A percentile compares a stretch with the other conserved stretches of the same genome.
These are phyloP conservation scores for Hymenotorrendiella dingleyae DNA, from an alignment of 2,329 filamentous ascomycete genomes.

Conservation along the genomic window DNA sequence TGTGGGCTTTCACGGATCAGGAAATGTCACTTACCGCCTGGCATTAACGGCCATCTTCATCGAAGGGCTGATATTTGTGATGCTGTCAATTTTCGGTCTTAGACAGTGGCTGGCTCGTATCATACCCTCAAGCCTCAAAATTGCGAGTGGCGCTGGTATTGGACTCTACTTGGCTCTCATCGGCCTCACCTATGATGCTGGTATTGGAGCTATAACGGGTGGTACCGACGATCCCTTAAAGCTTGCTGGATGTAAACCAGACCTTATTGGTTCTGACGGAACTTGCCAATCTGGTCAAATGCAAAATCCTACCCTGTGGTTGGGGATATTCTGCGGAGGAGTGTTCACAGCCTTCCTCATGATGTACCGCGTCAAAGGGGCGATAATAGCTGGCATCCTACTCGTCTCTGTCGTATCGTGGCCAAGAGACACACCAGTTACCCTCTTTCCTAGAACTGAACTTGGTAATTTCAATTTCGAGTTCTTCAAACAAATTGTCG, in stretches of 20 bases:
- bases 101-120: conserved; percentile 83
- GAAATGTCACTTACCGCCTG: conserved; percentile 65
- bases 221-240: conserved; percentile 62
- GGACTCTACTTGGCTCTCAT: conserved; percentile 69
- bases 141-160: conserved; percentile 80
- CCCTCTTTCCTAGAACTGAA: conserved; percentile 71
- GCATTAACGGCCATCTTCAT: conserved; percentile 84
- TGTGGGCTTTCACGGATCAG: conserved; percentile 70
- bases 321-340: conserved; percentile 82
- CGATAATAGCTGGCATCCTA: conserved; percentile 76
- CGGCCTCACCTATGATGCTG: conserved; percentile 72
- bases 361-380: conserved; percentile 82
- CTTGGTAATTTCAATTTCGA: conserved; percentile 67
- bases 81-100: conserved; percentile 70
- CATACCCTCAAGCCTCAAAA: conserved; percentile 78
- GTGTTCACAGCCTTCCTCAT: conserved; percentile 74
- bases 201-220: conserved; percentile 73
- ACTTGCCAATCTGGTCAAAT: conserved; percentile 66
- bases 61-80: conserved; percentile 81
- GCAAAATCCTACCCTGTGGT: conserved; percentile 78
- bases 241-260: conserved; percentile 52
- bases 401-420: conserved; percentile 85
- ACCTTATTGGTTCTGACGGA: conserved; percentile 36
- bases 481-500: conserved; percentile 84
- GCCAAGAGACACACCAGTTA: conserved; percentile 70